Evolutionary conservation across 176 grass and related monocot genomes (phyloP).

Genomic region (Avena insularis): DNA sequence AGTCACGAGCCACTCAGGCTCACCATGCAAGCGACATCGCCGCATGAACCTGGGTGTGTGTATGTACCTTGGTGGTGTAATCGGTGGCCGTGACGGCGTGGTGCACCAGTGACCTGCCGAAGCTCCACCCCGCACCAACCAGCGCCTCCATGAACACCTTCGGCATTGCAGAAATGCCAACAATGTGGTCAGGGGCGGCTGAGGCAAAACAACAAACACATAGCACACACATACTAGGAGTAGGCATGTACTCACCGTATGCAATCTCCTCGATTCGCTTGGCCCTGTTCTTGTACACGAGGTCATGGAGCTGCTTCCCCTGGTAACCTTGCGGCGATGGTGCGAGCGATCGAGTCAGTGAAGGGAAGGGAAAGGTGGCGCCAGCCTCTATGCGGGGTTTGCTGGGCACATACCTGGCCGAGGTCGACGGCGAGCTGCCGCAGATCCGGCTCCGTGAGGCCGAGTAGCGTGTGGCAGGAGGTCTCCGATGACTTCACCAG

Average conservation of each 20-base stretch:
- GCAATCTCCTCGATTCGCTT: conserved; percentile 84
- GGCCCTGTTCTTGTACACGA: conserved; percentile 81
- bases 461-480: conserved; percentile 65
- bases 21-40: too few relatives aligned
- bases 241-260: conserved; percentile 28
- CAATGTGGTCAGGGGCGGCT: neutral
- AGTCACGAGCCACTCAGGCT: neutral
- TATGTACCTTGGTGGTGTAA: conserved; percentile 70
- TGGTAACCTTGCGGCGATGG: conserved; percentile 75
- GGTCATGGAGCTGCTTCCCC: conserved; percentile 89
- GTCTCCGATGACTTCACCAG: conserved; percentile 19
- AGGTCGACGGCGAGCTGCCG: conserved; percentile 78
- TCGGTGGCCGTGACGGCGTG: too few relatives aligned
- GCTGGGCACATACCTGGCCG: conserved; percentile 57
- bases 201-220: conserved; percentile 50
- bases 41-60: too few relatives aligned
- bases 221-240: neutral
- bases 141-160: conserved; percentile 78
- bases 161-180: conserved; percentile 51
- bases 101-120: conserved; percentile 49
- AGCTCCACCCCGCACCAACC: conserved; percentile 66
- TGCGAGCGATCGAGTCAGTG: neutral
- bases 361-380: neutral
- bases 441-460: conserved; percentile 85
- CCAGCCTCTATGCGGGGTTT: neutral